Percentiles rank a stretch among this genome's conserved stretches.
These are phyloP conservation scores for Hymenoscyphus fraxineus DNA, from an alignment of 2,329 filamentous ascomycete species.

Conservation along the genomic window DNA sequence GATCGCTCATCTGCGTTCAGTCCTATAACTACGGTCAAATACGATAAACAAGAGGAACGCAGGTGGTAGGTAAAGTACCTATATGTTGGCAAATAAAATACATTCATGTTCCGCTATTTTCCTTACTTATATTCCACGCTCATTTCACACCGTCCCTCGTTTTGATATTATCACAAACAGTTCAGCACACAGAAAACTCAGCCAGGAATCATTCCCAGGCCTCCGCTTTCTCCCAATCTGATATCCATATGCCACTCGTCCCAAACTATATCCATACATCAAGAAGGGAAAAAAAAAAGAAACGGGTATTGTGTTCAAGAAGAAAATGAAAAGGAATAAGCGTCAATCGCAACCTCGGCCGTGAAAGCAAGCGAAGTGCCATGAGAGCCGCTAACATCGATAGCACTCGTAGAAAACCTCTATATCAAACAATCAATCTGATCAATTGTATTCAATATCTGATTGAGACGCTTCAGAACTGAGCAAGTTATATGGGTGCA, in stretches of 20 bases:
- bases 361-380: neutral
- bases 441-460: neutral
- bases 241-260: neutral
- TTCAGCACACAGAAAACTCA: neutral
- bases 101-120: neutral
- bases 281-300: neutral
- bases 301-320: conserved; percentile 1
- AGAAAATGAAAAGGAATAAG: neutral
- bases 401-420: neutral
- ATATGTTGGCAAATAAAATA: neutral
- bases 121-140: neutral
- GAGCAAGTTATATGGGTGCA: neutral
- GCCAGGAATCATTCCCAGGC: neutral
- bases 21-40: neutral
- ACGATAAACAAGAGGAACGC: neutral
- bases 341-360: neutral
- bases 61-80: neutral
- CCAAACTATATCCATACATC: conserved; percentile 1
- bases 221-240: neutral
- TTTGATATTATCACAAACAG: neutral
- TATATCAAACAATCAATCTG: neutral
- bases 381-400: neutral
- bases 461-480: neutral
- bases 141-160: neutral
- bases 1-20: neutral